Evolutionary conservation across 495 filamentous ascomycete genomes (phyloP), one percentile per base, ranked within the genome.

Genomic region (Trichocladium uniseriatum): DNA sequence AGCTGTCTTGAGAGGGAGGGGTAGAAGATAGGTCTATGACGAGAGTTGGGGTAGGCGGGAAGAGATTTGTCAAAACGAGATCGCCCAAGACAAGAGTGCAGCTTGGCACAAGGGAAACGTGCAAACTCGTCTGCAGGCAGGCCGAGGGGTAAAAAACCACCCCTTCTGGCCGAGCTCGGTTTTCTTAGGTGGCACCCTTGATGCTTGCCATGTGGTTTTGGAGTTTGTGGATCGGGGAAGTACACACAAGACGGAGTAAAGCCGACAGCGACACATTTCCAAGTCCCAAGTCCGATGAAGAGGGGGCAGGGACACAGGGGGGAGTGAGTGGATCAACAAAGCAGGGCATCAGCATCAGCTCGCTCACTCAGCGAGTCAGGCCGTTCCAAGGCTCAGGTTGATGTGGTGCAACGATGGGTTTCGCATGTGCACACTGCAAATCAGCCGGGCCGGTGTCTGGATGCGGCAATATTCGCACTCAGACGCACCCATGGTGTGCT

Each of bases 131-230:
- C 31, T 48, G 53, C 48, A 51, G 38, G 53, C 48, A 51, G 38
- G 42, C 35, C 43, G 29, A 29, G 46, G 50, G 47, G 39, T 24
- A 35, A 44, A 43, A 48, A 55, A 59, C n/a, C n/a, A 32, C 36
- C 49, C 50, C 47, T 50, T 59, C 53, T 55, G 57, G 52, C 57
- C 55, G 60, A 63, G 49, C 47, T 42, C 15, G 35, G 40, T 60
- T 59, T 56, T 45, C 50, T 38, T 45, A 14, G 39, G 50, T 53
- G 52, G 50, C 49, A 70, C 58, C 66, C 64, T 65, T 64, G 64
- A 63, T 64, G 59, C 61, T 68, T 64, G 67, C 69, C 69, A 71
- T 70, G 67, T 71, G 69, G 69, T 69, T 62, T 61, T 56, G 49
- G 61, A 58, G 57, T 53, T 50, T 47, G 49, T 36, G 43, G 49